Conservation (phyloP, 441 rosid genomes). For the Erodium texanum region DNA sequence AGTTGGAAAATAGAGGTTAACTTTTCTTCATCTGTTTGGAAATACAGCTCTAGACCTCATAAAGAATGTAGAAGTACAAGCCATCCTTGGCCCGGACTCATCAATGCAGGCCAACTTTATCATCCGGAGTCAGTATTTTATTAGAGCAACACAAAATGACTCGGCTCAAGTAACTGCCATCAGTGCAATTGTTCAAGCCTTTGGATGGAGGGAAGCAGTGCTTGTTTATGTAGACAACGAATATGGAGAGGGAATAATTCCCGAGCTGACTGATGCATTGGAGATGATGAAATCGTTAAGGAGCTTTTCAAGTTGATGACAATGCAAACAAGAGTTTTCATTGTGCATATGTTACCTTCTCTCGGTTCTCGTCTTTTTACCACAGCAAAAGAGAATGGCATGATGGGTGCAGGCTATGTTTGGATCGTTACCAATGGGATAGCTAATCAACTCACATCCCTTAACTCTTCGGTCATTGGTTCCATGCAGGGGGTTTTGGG, state of each 20-base stretch:
- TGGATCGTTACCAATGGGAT: constrained; percentile 53
- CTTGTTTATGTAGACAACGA: constrained; percentile 39
- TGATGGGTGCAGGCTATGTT: constrained; percentile 44
- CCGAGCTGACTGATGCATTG: constrained; percentile 35
- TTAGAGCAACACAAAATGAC: constrained; percentile 33
- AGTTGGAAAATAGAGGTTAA: background rate
- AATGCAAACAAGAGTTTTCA: constrained; percentile 50
- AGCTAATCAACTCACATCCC: constrained; percentile 15
- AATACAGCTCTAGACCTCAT: constrained; percentile 49
- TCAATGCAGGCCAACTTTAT: constrained; percentile 49
- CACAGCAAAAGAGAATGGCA: constrained; percentile 40
- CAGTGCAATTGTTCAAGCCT: constrained; percentile 32
- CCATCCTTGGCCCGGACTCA: constrained; percentile 41
- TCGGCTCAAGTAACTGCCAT: constrained; percentile 40
- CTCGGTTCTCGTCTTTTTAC: constrained; percentile 38
- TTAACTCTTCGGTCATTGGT: constrained; percentile 8
- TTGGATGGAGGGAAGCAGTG: constrained; percentile 50
- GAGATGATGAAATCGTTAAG: constrained; percentile 29
- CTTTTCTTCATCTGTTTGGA: background rate
- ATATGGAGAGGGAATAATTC: constrained; percentile 39
- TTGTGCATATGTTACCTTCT: constrained; percentile 36
- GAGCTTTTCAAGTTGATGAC: constrained; percentile 47
- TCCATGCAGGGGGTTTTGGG: constrained; percentile 50
- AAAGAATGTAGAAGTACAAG: constrained; percentile 44
- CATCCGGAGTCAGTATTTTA: constrained; percentile 34